Evolutionary conservation across 331 rosid species (phyloP).

Genomic region (Quercus tomentella): DNA sequence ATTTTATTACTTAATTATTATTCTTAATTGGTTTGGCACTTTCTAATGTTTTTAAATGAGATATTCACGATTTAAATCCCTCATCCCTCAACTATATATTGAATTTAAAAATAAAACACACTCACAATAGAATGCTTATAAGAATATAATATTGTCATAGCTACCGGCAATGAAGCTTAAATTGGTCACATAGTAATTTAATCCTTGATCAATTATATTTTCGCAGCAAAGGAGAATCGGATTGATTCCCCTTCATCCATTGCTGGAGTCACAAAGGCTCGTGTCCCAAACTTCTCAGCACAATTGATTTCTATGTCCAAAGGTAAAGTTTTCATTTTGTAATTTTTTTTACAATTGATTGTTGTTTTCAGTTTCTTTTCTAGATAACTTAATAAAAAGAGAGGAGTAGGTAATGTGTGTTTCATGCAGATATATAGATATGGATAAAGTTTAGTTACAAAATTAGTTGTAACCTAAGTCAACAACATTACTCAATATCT

Average conservation of each 20-base stretch:
- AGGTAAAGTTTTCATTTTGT: conserved; percentile 27
- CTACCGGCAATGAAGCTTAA: not conserved
- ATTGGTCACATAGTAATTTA: not conserved
- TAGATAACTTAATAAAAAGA: not conserved
- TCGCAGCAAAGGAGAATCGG: conserved; percentile 25
- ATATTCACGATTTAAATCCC: too few species aligned
- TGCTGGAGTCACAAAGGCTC: conserved; percentile 31
- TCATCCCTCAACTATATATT: too few species aligned
- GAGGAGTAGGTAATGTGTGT: not conserved
- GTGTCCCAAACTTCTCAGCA: conserved; percentile 12
- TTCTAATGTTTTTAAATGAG: too few species aligned
- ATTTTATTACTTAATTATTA: too few species aligned
- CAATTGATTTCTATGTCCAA: conserved; percentile 25
- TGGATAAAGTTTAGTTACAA: fast-evolving
- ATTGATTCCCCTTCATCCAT: conserved; percentile 15
- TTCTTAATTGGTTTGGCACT: too few species aligned
- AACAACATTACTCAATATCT: too few species aligned
- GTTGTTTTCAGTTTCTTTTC: not conserved
- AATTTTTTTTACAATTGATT: not conserved
- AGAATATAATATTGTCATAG: not conserved
- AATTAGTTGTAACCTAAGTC: fast-evolving
- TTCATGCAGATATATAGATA: not conserved
- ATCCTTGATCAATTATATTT: not conserved
- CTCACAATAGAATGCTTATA: not conserved
- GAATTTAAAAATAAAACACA: too few species aligned